Evolutionary conservation across 2,329 filamentous ascomycete genomes (phyloP).

Genomic region (Lachnellula subtilissima): DNA sequence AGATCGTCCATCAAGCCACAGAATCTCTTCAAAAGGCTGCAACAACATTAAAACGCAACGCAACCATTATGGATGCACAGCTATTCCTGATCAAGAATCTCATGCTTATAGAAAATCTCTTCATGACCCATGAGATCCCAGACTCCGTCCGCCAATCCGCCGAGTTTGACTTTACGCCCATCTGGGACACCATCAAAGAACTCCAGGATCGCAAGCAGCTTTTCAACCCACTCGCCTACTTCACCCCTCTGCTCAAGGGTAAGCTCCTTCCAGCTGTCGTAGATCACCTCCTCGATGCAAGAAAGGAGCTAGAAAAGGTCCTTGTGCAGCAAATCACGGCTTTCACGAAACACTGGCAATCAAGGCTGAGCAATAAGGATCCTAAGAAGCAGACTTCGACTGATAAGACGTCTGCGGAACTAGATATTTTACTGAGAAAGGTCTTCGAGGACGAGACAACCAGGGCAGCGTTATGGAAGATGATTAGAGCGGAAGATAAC

Average conservation of each 20-base stretch:
- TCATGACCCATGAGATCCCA: constrained; percentile 91
- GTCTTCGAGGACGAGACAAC: constrained; percentile 43
- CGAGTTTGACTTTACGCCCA: constrained; percentile 58
- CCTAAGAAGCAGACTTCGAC: constrained; percentile 38
- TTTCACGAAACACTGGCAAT: constrained; percentile 57
- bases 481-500: constrained; percentile 27
- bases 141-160: constrained; percentile 49
- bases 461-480: constrained; percentile 29
- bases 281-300: constrained; percentile 49
- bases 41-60: constrained; percentile 59
- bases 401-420: constrained; percentile 50
- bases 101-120: constrained; percentile 90
- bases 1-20: constrained; percentile 87
- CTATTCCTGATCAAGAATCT: constrained; percentile 94
- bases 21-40: constrained; percentile 75
- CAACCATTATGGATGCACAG: constrained; percentile 67
- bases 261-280: constrained; percentile 34
- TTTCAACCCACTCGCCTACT: constrained; percentile 45
- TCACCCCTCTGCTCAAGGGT: constrained; percentile 39
- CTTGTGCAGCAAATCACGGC: constrained; percentile 57
- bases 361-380: constrained; percentile 43
- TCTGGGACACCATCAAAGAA: constrained; percentile 57
- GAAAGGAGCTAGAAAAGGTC: constrained; percentile 60
- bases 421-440: constrained; percentile 51
- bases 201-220: constrained; percentile 43